Evolutionary conservation across 495 filamentous ascomycete species (phyloP), one percentile per base, ranked within the genome.

Genomic region (Lophiotrema nucula): DNA sequence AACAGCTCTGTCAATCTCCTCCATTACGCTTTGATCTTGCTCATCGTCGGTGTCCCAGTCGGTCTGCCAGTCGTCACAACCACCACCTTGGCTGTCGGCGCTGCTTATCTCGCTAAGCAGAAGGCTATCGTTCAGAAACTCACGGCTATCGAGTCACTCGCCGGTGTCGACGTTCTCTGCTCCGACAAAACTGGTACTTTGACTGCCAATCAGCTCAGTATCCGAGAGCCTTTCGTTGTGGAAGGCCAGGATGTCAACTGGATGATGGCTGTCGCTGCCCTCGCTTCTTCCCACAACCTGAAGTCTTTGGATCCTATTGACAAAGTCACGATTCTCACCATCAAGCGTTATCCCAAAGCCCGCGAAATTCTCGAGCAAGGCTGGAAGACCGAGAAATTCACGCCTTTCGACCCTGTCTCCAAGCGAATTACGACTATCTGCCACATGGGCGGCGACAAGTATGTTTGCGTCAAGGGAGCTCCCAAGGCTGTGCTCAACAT

Each of bases 261-360:
- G 84, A 87, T 88, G 84, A 87, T 88, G 84, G 84, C 84, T 57
- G 83, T 86, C 56, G 85, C 85, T 45, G 85, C 84, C 58, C 80
- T 88, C 49, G 85, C 85, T 55, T 88, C 85, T 41, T 88, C 85
- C 56, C 85, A 88, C 76, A 88, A 88, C 74, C 75, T 86, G 71
- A 88, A 88, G 77, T 85, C 85, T 66, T 78, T 88, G 45, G 85
- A 88, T 69, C 85, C 85, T 65, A 88, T 88, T 70, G 85, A 88
- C 73, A 88, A 88, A 72, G 83, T 88, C 59, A 88, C 84, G 22
- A 83, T 88, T 64, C 78, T 88, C 52, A 88, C 85, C 35, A 79
- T 88, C 67, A 84, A 83, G 66, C 79, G 85, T 52, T 88, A 86
- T 76, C 85, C 85, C 70, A 87, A 87, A 75, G 83, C 83, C 52